Evolutionary conservation across 179 eudicot genomes (phyloP).

Genomic region (Heliamphora pulchella): DNA sequence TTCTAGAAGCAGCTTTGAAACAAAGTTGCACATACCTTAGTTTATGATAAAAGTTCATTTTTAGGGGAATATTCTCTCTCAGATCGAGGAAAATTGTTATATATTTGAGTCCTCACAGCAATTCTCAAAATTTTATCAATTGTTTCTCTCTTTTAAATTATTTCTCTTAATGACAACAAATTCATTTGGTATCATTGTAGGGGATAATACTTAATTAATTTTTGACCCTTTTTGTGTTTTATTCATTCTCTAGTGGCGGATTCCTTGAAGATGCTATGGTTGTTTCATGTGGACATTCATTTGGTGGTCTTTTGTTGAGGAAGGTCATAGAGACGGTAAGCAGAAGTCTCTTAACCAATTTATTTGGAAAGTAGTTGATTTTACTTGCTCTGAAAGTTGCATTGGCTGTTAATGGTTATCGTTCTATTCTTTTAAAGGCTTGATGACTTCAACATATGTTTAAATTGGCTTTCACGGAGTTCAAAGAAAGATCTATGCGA

Average conservation of each 20-base stretch:
- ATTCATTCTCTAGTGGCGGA: constrained; percentile 51
- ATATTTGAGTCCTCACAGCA: background rate
- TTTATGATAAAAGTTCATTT: background rate
- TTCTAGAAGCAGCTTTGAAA: background rate
- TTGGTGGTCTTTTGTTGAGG: constrained; percentile 77
- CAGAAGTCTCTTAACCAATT: background rate
- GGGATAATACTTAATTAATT: background rate
- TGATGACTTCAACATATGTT: background rate
- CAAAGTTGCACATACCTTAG: background rate
- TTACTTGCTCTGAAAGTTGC: background rate
- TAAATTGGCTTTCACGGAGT: background rate
- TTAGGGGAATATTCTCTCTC: background rate
- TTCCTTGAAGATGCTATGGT: constrained; percentile 85
- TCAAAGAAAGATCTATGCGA: background rate
- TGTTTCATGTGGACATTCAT: constrained; percentile 86
- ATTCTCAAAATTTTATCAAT: background rate
- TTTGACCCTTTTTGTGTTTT: background rate
- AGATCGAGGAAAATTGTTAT: background rate
- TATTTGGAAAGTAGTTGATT: background rate
- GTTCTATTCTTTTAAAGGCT: no score
- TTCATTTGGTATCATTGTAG: background rate
- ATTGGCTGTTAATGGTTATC: background rate
- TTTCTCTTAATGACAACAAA: background rate
- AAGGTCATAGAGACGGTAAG: constrained; percentile 69
- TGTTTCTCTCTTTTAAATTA: background rate